Base-by-base conservation (phyloP, 768 basidiomycete species). In the Suillus weaverae region DNA sequence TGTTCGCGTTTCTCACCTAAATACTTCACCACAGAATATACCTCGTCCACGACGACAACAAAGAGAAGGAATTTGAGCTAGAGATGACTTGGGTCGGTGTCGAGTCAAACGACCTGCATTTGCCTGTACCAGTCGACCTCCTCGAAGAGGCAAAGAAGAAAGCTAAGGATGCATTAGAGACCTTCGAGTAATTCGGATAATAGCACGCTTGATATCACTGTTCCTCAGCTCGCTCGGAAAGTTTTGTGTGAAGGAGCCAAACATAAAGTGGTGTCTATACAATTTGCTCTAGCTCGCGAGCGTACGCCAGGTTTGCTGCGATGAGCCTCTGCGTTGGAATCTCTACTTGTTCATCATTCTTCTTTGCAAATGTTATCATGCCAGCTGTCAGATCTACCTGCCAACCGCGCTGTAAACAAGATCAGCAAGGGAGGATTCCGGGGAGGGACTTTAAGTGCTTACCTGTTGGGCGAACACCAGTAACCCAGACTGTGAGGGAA, bases 1-100 rank as follows among this genome's bases (percentile, higher is more conserved):
- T 62, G 41, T 8, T 63, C 44, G 18, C 26, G 44, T 35, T 38
- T 48, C 53, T 64, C 13, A 39, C 26, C 9, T 22, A 39, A 26
- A 64, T 66, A 62, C 66, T 18, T 33, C 20, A 48, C 57, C 51
- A 35, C 74, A 99, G 97, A 74, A 97, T 99, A 74, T 95, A 99
- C 78, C 86, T 94, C 46, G 95, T 97, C 18, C 97, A 99, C 73
- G 97, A 99, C 67, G 97, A 99, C 74, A 89, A 92, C 66, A 97
- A 98, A 77, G 96, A 98, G 80, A 99, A 98, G 74, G 93, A 96
- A 59, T 99, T 99, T 68, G 97, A 99, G 74, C 86, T 99, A 33
- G 97, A 99, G 78, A 87, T 99, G 85, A 92, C 95, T 41, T 99
- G 97, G 97, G 89, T 98, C 64, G 88, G 95, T 44, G 84, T 87